Conservation (phyloP, 2,329 filamentous ascomycete species). For the Fusarium vanettenii region DNA sequence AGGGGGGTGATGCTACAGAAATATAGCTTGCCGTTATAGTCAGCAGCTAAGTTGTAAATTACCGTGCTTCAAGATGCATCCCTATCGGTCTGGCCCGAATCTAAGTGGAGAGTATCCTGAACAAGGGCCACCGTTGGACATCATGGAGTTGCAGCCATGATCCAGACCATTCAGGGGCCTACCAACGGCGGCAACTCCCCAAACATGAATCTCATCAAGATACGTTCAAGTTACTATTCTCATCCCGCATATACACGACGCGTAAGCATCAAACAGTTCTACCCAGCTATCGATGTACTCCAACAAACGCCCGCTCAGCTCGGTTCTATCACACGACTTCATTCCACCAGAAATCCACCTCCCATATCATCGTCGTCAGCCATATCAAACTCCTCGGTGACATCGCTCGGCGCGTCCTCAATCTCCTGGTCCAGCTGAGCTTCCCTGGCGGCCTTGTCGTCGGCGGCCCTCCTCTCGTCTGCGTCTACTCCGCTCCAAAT, state of each 20-base stretch:
- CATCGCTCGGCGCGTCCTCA: constrained; percentile 53
- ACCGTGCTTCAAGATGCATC: neutral
- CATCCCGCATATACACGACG: neutral
- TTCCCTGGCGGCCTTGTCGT: constrained; percentile 51
- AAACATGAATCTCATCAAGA: neutral
- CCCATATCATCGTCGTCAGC: constrained; percentile 58
- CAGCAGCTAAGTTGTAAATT: neutral
- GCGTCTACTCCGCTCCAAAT: constrained; percentile 71
- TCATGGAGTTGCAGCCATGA: neutral
- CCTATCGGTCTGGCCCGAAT: neutral
- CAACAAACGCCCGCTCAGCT: neutral
- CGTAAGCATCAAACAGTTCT: neutral
- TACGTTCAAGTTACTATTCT: neutral
- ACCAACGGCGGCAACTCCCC: neutral
- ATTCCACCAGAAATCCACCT: constrained; percentile 58
- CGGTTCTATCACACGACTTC: neutral
- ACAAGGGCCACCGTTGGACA: neutral
- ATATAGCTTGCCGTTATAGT: neutral
- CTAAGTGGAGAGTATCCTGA: neutral
- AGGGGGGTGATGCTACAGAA: neutral
- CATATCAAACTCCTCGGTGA: constrained; percentile 58
- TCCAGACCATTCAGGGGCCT: neutral
- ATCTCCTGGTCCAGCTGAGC: constrained; percentile 51
- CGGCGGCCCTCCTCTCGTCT: constrained; percentile 56
- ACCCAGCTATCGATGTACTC: neutral